Conservation (phyloP, 768 basidiomycete genomes). For the Suillus alpinus region DNA sequence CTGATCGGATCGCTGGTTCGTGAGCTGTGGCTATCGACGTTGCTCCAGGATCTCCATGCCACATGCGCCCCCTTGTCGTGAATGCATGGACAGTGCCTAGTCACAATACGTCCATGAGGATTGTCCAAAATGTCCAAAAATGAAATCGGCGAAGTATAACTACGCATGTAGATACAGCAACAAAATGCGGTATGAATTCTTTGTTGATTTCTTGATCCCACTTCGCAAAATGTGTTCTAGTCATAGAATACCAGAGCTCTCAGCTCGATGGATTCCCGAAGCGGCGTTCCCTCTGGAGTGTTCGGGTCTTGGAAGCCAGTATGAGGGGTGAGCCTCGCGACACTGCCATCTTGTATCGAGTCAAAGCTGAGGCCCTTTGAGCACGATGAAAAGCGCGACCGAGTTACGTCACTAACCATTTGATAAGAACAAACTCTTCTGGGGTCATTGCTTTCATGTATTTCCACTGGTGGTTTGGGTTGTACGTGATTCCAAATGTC, state of each 20-base stretch:
- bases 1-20: too few relatives aligned
- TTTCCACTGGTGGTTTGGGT: slow-evolving; percentile 42
- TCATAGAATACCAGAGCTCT: slow-evolving; percentile 16
- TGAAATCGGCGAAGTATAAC: background rate
- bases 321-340: slow-evolving; percentile 32
- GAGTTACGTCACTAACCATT: slow-evolving; percentile 36
- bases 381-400: background rate
- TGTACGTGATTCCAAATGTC: slow-evolving; percentile 38
- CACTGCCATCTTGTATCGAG: slow-evolving; percentile 34
- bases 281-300: slow-evolving; percentile 28
- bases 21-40: too few relatives aligned
- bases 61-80: background rate
- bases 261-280: slow-evolving; percentile 35
- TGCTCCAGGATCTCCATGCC: background rate
- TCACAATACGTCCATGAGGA: background rate
- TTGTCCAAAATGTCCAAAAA: background rate
- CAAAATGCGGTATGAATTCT: background rate
- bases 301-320: slow-evolving; percentile 35
- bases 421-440: slow-evolving; percentile 47
- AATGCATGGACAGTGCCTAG: background rate
- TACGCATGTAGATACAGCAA: background rate
- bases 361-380: slow-evolving; percentile 25
- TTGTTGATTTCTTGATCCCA: background rate
- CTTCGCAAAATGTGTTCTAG: background rate
- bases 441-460: slow-evolving; percentile 42